Evolutionary conservation across 441 rosid genomes (phyloP), one percentile per base, ranked within the genome.

Genomic region (Pelargonium australe): DNA sequence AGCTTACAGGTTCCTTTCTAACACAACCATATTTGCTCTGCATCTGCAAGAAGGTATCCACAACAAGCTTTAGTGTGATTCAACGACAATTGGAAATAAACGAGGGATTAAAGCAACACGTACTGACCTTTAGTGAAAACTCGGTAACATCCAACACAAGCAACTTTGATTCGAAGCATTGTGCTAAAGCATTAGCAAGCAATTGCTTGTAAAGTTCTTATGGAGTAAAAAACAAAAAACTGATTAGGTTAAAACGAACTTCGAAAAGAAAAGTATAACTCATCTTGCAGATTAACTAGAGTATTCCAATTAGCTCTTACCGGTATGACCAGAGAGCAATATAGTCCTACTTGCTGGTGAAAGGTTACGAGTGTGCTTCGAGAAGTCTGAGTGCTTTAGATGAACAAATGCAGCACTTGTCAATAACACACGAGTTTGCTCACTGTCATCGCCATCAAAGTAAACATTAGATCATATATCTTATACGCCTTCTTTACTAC

Each of bases 321-420:
- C 98, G 7, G 96, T 83, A 20, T 92, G 88, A 66, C 98, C 99
- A 2, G 96, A 88, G 40, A 95, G 87, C 82, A 95, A 81, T 81
- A 95, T 92, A 61, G 91, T 82, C 71, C 85, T 84, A 71, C 99
- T 89, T 3, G 92, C 98, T 69, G 98, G 97, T 25, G 98, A 83
- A 72, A 95, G 97, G 72, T 95, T 90, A 74, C 99, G 79, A 0
- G 90, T 90, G 73, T 95, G 96, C 86, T 83, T 89, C 5, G 96
- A 92, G 73, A 95, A 82, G 65, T 95, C 96, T 1, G 72, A 75
- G 75, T 90, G 88, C 85, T 89, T 92, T 65, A 95, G 77, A 74
- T 92, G 98, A 68, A 91, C 91, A 74, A 74, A 81, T 63, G 99
- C 99, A 64, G 95, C 90, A 79, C 93, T 91, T 66, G 89, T 92